phyloP scores from a whole-genome alignment of 2,329 filamentous ascomycete species.

The Trichoderma oligosporum region DNA sequence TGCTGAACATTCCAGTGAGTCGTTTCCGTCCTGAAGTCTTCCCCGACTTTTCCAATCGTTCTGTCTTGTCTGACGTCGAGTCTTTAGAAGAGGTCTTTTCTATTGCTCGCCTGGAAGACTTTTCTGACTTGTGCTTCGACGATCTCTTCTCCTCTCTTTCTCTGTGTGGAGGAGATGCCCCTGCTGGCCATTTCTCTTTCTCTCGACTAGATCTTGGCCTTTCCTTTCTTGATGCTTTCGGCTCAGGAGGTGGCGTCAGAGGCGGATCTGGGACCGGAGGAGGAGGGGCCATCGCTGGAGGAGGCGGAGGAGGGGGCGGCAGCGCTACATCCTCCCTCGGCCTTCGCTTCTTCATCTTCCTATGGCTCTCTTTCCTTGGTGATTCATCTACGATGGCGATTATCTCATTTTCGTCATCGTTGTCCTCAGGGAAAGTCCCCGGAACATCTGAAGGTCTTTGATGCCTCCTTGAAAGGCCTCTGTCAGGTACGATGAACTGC shows the following conservation, averaged over 20 bases:
- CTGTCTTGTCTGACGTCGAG: constrained; percentile 69
- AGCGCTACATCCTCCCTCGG: constrained; percentile 7
- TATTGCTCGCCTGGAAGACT: constrained; percentile 48
- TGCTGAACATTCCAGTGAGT: constrained; percentile 63
- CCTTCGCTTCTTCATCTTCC: constrained; percentile 38
- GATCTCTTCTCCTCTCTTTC: constrained; percentile 45
- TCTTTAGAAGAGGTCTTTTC: constrained; percentile 63
- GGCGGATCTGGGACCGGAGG: constrained; percentile 47
- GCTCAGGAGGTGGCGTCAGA: constrained; percentile 50
- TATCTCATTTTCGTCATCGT: constrained; percentile 48
- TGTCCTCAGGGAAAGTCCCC: constrained; percentile 56
- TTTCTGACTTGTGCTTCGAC: constrained; percentile 64
- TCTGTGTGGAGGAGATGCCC: constrained; percentile 43
- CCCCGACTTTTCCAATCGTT: constrained; percentile 42
- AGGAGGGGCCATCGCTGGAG: too few relatives aligned
- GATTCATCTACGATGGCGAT: constrained; percentile 51
- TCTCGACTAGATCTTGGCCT: constrained; percentile 72
- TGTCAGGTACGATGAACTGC: background rate
- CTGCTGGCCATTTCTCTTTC: constrained; percentile 66
- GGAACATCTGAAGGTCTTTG: constrained; percentile 31
- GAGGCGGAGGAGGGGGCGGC: constrained; percentile 37
- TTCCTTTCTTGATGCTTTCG: constrained; percentile 66
- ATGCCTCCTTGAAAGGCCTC: constrained; percentile 32
- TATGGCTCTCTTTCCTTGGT: constrained; percentile 36
- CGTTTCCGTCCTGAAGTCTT: constrained; percentile 52